Evolutionary conservation across 2,329 filamentous ascomycete genomes (phyloP).

Genomic region (Coniochaeta sp.): DNA sequence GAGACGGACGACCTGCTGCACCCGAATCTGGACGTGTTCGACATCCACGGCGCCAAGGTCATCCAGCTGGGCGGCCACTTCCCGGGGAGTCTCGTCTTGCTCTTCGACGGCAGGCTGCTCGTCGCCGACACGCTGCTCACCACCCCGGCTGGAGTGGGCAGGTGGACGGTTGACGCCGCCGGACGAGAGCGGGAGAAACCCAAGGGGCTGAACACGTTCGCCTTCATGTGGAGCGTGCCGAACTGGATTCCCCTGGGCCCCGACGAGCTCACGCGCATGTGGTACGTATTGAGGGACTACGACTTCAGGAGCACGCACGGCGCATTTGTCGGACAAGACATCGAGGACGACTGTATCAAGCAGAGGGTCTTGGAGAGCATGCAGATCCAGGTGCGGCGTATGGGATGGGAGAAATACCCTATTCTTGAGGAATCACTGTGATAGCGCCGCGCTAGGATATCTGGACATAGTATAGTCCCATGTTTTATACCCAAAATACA

Average conservation of each 20-base stretch:
- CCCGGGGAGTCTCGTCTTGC: slow-evolving; percentile 62
- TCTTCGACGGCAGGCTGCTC: slow-evolving; percentile 56
- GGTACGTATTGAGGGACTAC: slow-evolving; percentile 54
- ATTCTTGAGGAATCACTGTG: slow-evolving; percentile 21
- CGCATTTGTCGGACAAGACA: slow-evolving; percentile 57
- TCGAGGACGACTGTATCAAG: slow-evolving; percentile 51
- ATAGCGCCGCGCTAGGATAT: not conserved
- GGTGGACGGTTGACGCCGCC: slow-evolving; percentile 36
- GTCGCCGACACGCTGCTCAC: slow-evolving; percentile 72
- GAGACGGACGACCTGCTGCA: slow-evolving; percentile 18
- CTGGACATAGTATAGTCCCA: not conserved
- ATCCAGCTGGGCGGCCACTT: slow-evolving; percentile 77
- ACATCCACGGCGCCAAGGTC: slow-evolving; percentile 42
- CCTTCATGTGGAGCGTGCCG: slow-evolving; percentile 72
- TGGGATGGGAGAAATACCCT: slow-evolving; percentile 36
- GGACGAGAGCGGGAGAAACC: slow-evolving; percentile 29
- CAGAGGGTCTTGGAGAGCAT: slow-evolving; percentile 65
- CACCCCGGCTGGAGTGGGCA: slow-evolving; percentile 49
- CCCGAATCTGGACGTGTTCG: not conserved
- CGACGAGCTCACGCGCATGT: slow-evolving; percentile 59
- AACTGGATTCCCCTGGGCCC: slow-evolving; percentile 67
- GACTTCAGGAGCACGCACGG: slow-evolving; percentile 63
- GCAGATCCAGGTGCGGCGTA: slow-evolving; percentile 58
- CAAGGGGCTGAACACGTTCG: slow-evolving; percentile 43
- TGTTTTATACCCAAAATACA: too few species aligned